Evolutionary conservation across 2,329 filamentous ascomycete species (phyloP).

Genomic region (Thielaviopsis musarum): DNA sequence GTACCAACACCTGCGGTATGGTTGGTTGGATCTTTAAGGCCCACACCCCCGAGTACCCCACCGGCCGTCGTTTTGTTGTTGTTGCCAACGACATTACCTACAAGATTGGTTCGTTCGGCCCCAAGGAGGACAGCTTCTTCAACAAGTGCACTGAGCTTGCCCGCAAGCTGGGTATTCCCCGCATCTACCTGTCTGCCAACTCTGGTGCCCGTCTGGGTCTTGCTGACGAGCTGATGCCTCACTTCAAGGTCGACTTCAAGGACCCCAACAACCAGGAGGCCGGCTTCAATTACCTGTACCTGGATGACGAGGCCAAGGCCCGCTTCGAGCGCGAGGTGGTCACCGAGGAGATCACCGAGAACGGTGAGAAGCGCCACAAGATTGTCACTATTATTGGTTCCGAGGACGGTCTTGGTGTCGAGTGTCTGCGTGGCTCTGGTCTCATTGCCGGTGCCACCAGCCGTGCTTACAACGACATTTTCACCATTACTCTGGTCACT

Average conservation of each 20-base stretch:
- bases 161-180: conserved; percentile 82
- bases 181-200: conserved; percentile 96
- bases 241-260: conserved; percentile 97
- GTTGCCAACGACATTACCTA: conserved; percentile 99
- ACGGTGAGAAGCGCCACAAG: conserved; percentile 81
- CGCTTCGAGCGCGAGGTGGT: conserved; percentile 60
- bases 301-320: conserved; percentile 72
- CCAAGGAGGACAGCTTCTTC: conserved; percentile 95
- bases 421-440: conserved; percentile 92
- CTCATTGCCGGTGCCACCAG: conserved; percentile 96
- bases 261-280: conserved; percentile 61
- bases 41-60: conserved; percentile 87
- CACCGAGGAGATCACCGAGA: conserved; percentile 71
- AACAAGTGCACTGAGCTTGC: conserved; percentile 96
- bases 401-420: conserved; percentile 92
- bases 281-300: conserved; percentile 94
- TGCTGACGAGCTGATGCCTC: conserved; percentile 88
- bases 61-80: conserved; percentile 82
- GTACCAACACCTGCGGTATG: conserved; percentile 94
- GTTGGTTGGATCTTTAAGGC: conserved; percentile 95
- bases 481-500: conserved; percentile 92
- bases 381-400: conserved; percentile 86
- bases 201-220: conserved; percentile 95
- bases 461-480: conserved; percentile 95
- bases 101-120: conserved; percentile 96